phyloP scores from a whole-genome alignment of 2,329 filamentous ascomycete genomes.

The Ophiostoma montium region DNA sequence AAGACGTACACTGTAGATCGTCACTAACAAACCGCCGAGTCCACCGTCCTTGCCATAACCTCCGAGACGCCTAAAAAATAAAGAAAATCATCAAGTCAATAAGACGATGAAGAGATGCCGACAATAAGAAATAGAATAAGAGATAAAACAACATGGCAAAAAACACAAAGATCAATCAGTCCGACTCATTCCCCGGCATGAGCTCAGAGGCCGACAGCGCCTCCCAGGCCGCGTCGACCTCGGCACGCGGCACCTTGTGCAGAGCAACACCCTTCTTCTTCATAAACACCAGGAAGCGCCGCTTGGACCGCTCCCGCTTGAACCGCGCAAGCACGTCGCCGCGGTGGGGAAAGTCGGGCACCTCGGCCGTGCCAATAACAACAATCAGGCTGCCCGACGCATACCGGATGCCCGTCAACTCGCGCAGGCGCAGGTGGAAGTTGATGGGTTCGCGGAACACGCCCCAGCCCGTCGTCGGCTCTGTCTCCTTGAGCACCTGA shows the following conservation, averaged over 20 bases:
- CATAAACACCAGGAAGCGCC: constrained; percentile 35
- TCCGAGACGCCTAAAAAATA: too few species aligned
- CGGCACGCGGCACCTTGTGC: constrained; percentile 16
- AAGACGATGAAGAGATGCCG: too few species aligned
- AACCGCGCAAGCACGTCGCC: constrained; percentile 38
- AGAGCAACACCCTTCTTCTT: constrained; percentile 29
- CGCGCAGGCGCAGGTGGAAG: constrained; percentile 33
- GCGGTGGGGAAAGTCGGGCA: constrained; percentile 20
- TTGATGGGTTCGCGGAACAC: constrained; percentile 35
- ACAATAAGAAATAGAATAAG: too few species aligned
- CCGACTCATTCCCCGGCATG: constrained; percentile 16
- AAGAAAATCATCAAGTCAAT: too few species aligned
- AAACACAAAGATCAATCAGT: neutral
- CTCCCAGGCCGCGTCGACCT: constrained; percentile 24
- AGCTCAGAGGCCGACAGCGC: constrained; percentile 21
- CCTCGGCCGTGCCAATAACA: constrained; percentile 24
- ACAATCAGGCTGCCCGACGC: constrained; percentile 28
- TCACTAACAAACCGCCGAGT: too few species aligned
- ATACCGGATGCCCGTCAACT: constrained; percentile 32
- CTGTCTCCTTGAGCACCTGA: constrained; percentile 34
- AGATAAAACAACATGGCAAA: neutral
- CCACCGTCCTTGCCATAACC: too few species aligned
- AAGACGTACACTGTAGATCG: too few species aligned
- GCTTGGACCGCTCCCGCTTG: constrained; percentile 37
- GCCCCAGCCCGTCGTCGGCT: constrained; percentile 29